A percentile compares a stretch with the other conserved stretches of the same genome.
These are phyloP conservation scores for Rutidosis leptorrhynchoides DNA, from an alignment of 129 eudicot species.

Conservation along the genomic window DNA sequence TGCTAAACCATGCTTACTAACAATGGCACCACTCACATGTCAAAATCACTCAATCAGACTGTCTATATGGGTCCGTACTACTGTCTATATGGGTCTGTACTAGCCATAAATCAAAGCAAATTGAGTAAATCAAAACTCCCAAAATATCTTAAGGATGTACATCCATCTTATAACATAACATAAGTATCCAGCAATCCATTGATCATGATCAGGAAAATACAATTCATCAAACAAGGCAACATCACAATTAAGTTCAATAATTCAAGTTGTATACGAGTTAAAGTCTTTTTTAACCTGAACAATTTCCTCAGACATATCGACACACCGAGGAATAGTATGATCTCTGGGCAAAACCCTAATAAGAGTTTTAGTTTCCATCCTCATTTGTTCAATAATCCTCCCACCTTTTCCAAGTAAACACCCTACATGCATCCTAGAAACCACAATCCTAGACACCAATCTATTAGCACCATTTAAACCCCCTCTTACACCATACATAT, in stretches of 20 bases:
- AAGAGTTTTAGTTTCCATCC: slow-evolving; percentile 92
- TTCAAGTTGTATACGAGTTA: not conserved
- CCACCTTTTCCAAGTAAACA: slow-evolving; percentile 96
- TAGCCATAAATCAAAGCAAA: slow-evolving; percentile 17
- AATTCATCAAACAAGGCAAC: not conserved
- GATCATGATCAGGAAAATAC: not conserved
- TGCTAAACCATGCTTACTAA: slow-evolving; percentile 10
- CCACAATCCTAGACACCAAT: slow-evolving; percentile 84
- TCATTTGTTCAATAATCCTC: slow-evolving; percentile 97
- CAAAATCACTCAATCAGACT: slow-evolving; percentile 16
- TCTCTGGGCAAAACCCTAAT: slow-evolving; percentile 96
- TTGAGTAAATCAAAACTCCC: not conserved
- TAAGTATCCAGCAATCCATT: not conserved
- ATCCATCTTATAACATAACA: not conserved
- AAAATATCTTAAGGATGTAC: not conserved
- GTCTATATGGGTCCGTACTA: not conserved
- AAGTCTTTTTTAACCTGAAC: slow-evolving; percentile 65
- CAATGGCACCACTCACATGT: slow-evolving; percentile 23
- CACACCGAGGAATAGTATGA: slow-evolving; percentile 83
- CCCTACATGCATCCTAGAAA: slow-evolving; percentile 93
- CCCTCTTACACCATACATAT: slow-evolving; percentile 44
- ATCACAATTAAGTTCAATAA: not conserved
- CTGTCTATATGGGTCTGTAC: not conserved
- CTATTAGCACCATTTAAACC: slow-evolving; percentile 36
- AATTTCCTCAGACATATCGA: slow-evolving; percentile 86